Evolutionary conservation across 2,329 filamentous ascomycete genomes (phyloP).

Genomic region (Pleurostoma richardsiae): DNA sequence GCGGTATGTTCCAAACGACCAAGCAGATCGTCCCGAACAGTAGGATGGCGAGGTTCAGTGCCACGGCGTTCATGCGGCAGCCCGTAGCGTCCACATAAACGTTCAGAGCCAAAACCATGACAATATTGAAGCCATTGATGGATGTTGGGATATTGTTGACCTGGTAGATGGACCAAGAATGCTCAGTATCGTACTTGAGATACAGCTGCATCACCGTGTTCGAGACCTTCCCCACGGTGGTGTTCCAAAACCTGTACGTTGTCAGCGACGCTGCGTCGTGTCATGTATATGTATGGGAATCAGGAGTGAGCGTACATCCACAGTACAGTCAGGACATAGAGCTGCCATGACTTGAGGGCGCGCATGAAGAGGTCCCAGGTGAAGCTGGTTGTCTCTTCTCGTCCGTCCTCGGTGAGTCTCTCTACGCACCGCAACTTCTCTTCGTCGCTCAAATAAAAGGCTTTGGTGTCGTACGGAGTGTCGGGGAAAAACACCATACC

Average conservation of each 20-base stretch:
- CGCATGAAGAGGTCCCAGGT: constrained; percentile 15
- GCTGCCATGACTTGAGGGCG: constrained; percentile 15
- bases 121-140: constrained; percentile 22
- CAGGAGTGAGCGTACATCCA: constrained; percentile 14
- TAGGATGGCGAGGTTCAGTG: constrained; percentile 21
- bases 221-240: constrained; percentile 19
- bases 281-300: not conserved
- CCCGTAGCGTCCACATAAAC: constrained; percentile 24
- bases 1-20: constrained; percentile 22
- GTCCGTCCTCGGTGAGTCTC: constrained; percentile 19
- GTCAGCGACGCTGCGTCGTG: not conserved
- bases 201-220: constrained; percentile 21
- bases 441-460: constrained; percentile 25
- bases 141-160: constrained; percentile 21
- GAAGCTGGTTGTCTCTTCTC: constrained; percentile 15
- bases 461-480: constrained; percentile 30
- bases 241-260: constrained; percentile 16
- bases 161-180: constrained; percentile 19
- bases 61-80: constrained; percentile 21
- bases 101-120: constrained; percentile 17
- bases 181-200: constrained; percentile 18
- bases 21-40: constrained; percentile 24
- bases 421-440: constrained; percentile 33
- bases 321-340: constrained; percentile 18
- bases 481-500: constrained; percentile 43